Percentiles rank a stretch among this genome's conserved stretches.
These are phyloP conservation scores for Komagataella phaffii DNA, from an alignment of 805 yeast genomes.

Conservation along the genomic window DNA sequence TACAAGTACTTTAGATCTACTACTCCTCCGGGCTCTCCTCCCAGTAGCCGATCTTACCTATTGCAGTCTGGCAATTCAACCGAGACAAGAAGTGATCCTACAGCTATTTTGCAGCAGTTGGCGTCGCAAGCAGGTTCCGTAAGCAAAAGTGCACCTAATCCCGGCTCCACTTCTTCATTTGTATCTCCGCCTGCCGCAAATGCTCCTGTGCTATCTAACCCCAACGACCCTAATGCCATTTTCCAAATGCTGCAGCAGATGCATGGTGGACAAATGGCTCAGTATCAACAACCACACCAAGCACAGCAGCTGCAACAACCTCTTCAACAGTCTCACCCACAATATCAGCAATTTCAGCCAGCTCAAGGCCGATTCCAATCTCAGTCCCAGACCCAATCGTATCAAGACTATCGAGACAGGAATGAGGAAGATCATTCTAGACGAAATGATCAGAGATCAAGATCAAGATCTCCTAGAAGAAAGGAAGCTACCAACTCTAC, in stretches of 20 bases:
- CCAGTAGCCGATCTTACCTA: constrained; percentile 17
- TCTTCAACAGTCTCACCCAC: constrained; percentile 6
- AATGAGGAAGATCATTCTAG: constrained; percentile 8
- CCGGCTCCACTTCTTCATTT: constrained; percentile 9
- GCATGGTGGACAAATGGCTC: constrained; percentile 16
- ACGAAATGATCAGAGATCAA: constrained; percentile 31
- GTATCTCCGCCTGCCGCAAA: constrained; percentile 17
- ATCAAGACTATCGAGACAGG: constrained; percentile 11
- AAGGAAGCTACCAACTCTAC: constrained; percentile 6
- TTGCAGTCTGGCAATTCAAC: background rate
- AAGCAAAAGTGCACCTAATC: constrained; percentile 9
- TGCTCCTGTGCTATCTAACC: constrained; percentile 16
- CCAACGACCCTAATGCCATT: constrained; percentile 25
- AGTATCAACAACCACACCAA: constrained; percentile 7
- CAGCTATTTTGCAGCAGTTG: constrained; percentile 54
- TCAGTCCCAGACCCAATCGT: constrained; percentile 3
- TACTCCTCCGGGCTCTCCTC: constrained; percentile 65
- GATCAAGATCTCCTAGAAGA: constrained; percentile 38
- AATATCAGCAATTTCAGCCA: constrained; percentile 1
- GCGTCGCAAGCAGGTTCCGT: constrained; percentile 41
- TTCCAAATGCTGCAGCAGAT: constrained; percentile 42
- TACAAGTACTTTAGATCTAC: constrained; percentile 46
- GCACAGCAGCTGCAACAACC: constrained; percentile 6
- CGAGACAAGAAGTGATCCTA: constrained; percentile 27
- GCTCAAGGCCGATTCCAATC: background rate